phyloP scores from a whole-genome alignment of 1,284 basidiomycete genomes.

The Acaromyces ingoldii region DNA sequence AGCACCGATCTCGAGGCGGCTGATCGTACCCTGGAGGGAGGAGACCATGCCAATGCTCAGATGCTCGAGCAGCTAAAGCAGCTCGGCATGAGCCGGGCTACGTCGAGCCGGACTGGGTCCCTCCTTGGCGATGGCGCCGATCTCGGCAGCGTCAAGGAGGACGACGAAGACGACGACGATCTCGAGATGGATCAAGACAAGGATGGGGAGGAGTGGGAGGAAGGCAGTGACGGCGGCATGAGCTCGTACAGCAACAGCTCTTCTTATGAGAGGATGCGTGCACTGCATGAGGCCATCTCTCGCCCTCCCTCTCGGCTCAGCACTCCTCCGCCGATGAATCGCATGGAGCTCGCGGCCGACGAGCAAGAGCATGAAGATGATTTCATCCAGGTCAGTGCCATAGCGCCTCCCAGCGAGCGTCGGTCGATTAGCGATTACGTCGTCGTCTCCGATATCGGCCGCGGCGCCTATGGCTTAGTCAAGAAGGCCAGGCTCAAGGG shows the following conservation, averaged over 20 bases:
- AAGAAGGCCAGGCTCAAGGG: conserved; percentile 78
- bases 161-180: conserved; percentile 19
- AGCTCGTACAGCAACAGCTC: background rate
- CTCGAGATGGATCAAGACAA: conserved; percentile 1
- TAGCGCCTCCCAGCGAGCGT: conserved; percentile 6
- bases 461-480: conserved; percentile 95
- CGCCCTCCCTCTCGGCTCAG: conserved; percentile 10
- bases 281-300: conserved; percentile 16
- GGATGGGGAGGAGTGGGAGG: background rate
- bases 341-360: background rate
- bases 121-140: conserved; percentile 21
- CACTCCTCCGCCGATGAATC: background rate
- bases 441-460: conserved; percentile 54
- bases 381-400: background rate
- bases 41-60: too few species aligned
- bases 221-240: conserved; percentile 2
- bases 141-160: conserved; percentile 24
- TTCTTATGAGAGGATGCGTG: conserved; percentile 10
- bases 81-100: conserved; percentile 23
- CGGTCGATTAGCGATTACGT: conserved; percentile 39
- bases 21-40: too few species aligned
- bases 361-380: background rate
- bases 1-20: too few species aligned
- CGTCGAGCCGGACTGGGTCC: conserved; percentile 27
- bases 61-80: conserved; percentile 27